Base-by-base conservation (phyloP, 805 yeast genomes). In the Naumovozyma castellii region DNA sequence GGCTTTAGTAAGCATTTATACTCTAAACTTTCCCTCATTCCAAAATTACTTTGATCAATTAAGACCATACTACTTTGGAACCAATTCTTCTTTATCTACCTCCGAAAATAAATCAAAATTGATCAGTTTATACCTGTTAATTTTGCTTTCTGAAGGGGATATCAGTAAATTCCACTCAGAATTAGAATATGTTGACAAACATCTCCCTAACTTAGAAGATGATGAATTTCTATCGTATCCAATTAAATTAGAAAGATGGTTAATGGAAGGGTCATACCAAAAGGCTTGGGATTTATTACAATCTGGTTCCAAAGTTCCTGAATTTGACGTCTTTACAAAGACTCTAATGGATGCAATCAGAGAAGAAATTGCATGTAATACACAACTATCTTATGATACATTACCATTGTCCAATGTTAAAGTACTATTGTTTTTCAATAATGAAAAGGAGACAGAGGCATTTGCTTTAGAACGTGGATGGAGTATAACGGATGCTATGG, bases 221-320 rank as follows among this genome's bases (percentile, higher is more conserved):
- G 95, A 84, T 58, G 68, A 72, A 48, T 84, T 72, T 58, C 68
- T 90, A 49, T 73, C 76, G 36, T 87, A 87, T 59, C 97, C 97
- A 18, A 79, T 90, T 39, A 78, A 79, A 50, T 77, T 92, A 51
- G 97, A 92, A 61, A 79, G 84, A 48, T 85, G 94, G 82, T 74
- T 92, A 48, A 86, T 90, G 81, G 97, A 92, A 65, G 98, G 98
- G 33, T 83, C 90, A 48, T 92, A 88, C 63, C 92, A 86, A 61
- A 84, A 84, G 62, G 90, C 88, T 35, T 84, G 92, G 82, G 80
- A 76, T 50, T 71, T 84, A 40, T 71, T 83, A 65, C 56, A 52
- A 50, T 50, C 47, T 40, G 66, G 58, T 5, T 49, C 46, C 38
- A 58, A 53, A 34, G 77, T 80, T 48, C 75, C 78, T 42, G 97